Conservation (phyloP, 139 green algal genomes). For the Raphidocelis subcapitata region DNA sequence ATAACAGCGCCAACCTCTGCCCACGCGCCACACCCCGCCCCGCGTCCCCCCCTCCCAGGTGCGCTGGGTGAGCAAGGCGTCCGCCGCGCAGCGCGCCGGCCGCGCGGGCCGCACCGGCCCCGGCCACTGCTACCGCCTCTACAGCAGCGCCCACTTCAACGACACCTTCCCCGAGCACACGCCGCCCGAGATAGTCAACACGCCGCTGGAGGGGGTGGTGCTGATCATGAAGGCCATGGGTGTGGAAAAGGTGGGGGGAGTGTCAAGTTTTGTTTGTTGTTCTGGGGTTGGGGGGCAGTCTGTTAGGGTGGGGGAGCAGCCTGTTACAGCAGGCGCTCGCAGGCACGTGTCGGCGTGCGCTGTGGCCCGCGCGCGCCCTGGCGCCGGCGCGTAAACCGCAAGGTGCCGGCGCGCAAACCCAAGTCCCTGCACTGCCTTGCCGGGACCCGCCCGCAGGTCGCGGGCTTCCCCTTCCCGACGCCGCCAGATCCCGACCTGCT, state of each 20-base stretch:
- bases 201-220: constrained; percentile 86
- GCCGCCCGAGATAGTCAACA: constrained; percentile 86
- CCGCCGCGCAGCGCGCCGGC: constrained; percentile 85
- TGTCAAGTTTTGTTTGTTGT: background rate
- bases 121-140: constrained; percentile 95
- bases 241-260: constrained; percentile 80
- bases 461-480: constrained; percentile 94
- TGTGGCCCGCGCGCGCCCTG: too few relatives aligned
- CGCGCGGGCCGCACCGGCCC: constrained; percentile 90
- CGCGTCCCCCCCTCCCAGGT: constrained; percentile 73
- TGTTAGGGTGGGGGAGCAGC: background rate
- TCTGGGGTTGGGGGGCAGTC: background rate
- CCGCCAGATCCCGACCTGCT: constrained; percentile 66
- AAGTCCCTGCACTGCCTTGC: too few relatives aligned
- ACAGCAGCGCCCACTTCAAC: constrained; percentile 84
- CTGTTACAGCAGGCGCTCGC: background rate
- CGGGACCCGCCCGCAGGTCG: too few relatives aligned
- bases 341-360: background rate
- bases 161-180: constrained; percentile 81
- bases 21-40: too few relatives aligned
- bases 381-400: too few relatives aligned
- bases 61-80: constrained; percentile 86
- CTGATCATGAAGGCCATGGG: constrained; percentile 92
- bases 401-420: too few relatives aligned
- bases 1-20: too few relatives aligned